These are phyloP conservation scores for Dalbergia cultrata DNA, from an alignment of 306 rosid genomes.

Conservation along the genomic window DNA sequence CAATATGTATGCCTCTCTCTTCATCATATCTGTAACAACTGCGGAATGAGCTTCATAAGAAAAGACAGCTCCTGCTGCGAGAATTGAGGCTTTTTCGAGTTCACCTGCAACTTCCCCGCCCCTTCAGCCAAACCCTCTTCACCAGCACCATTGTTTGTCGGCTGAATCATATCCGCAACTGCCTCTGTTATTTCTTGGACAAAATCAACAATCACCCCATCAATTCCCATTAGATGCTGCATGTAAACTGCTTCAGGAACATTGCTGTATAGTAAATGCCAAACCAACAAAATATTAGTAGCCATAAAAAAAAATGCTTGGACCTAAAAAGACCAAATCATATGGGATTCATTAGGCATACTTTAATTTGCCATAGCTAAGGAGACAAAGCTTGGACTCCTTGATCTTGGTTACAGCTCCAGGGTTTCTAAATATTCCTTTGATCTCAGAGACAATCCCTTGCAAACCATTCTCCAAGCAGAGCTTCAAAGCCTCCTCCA, in stretches of 20 bases:
- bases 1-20: not conserved
- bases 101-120: slow-evolving; percentile 46
- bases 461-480: slow-evolving; percentile 83
- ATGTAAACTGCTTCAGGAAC: slow-evolving; percentile 88
- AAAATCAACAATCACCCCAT: slow-evolving; percentile 90
- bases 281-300: not conserved
- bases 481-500: slow-evolving; percentile 91
- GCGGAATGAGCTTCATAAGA: slow-evolving; percentile 82
- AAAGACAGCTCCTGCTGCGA: slow-evolving; percentile 83
- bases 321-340: not conserved
- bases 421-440: slow-evolving; percentile 80
- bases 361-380: slow-evolving; percentile 87
- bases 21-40: slow-evolving; percentile 62
- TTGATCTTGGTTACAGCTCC: slow-evolving; percentile 69
- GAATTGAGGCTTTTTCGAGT: slow-evolving; percentile 71
- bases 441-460: slow-evolving; percentile 90
- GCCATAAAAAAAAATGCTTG: not conserved
- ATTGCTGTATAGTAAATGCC: slow-evolving; percentile 60
- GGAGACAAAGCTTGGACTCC: slow-evolving; percentile 82
- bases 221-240: slow-evolving; percentile 92
- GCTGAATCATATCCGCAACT: slow-evolving; percentile 65
- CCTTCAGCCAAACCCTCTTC: slow-evolving; percentile 58
- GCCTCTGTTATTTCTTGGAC: slow-evolving; percentile 82
- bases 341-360: slow-evolving; percentile 37
- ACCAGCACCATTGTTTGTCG: slow-evolving; percentile 49